Base-by-base conservation (phyloP, 441 rosid species). In the Caryocar brasiliense region DNA sequence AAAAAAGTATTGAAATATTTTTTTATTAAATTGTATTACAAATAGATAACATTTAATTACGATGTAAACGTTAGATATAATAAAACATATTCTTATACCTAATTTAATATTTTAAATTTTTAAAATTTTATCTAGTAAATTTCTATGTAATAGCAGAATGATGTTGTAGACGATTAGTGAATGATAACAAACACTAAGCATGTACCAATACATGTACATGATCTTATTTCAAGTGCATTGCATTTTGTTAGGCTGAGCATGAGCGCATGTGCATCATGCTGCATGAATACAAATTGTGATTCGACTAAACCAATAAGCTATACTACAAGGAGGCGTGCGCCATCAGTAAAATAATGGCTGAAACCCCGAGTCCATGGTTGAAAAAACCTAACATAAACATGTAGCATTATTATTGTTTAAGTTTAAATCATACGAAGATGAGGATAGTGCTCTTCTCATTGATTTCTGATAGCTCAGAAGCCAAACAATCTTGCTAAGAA, bases 381-480 rank as follows among this genome's bases (percentile, higher is more conserved):
- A 10, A 25, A 30, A 30, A 23, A 57, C 51, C 64, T 55, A 59
- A n/a, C 67, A 43, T 26, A 50, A 42, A 38, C 44, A 54, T 35
- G 12, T 29, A 46, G 1, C 11, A 20, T 25, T 50, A 59, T 38
- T 18, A 18, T 37, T 50, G 24, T 57, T 51, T 54, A 30, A 66
- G 35, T 58, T 58, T 56, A 62, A 77, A 79, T 77, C 75, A 70
- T 76, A 76, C 70, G 71, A 59, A 59, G 75, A 65, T 49, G 72
- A 68, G 73, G 67, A 61, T 48, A 51, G 62, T 42, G 59, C 33
- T 44, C 71, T 56, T 65, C 53, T 58, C 64, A 51, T 55, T 46
- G 44, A 22, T 24, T 56, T 35, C 35, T 19, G 32, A 42, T 47
- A 47, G 49, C 65, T 44, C 10, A 56, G 46, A 55, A 65, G 61